These are phyloP conservation scores for Erythrobasidium hasegawianum DNA, from an alignment of 1,284 basidiomycete species.

Conservation along the genomic window DNA sequence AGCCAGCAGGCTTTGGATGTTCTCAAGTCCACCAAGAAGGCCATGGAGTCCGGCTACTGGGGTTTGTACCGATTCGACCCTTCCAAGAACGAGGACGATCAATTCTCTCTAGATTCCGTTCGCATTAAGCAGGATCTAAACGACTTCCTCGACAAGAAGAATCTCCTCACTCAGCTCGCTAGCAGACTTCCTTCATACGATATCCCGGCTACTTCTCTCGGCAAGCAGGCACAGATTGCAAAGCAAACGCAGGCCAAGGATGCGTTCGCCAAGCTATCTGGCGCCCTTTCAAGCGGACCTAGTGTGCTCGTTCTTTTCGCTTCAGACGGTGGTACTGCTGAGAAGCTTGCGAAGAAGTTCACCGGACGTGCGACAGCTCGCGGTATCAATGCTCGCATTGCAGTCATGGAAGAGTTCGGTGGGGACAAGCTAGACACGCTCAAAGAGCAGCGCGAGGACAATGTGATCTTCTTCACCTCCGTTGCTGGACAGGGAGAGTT, in stretches of 20 bases:
- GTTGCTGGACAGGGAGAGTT: slow-evolving; percentile 99
- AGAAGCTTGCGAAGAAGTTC: slow-evolving; percentile 91
- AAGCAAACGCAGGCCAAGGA: slow-evolving; percentile 78
- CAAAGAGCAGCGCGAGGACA: slow-evolving; percentile 52
- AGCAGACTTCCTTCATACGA: slow-evolving; percentile 69
- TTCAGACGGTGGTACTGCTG: slow-evolving; percentile 88
- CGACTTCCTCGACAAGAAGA: slow-evolving; percentile 92
- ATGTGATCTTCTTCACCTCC: slow-evolving; percentile 84
- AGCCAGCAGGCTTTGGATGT: slow-evolving; percentile 74
- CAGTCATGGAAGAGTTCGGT: slow-evolving; percentile 70
- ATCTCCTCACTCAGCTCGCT: slow-evolving; percentile 88
- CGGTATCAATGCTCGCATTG: slow-evolving; percentile 71
- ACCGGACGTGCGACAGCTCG: slow-evolving; percentile 76
- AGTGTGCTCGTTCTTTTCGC: slow-evolving; percentile 85
- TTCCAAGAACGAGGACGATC: slow-evolving; percentile 66
- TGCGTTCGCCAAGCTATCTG: slow-evolving; percentile 79
- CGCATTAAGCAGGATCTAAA: slow-evolving; percentile 88
- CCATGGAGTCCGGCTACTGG: slow-evolving; percentile 96
- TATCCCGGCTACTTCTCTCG: slow-evolving; percentile 79
- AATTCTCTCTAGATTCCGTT: slow-evolving; percentile 87
- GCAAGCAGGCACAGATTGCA: slow-evolving; percentile 65
- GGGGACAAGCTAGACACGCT: slow-evolving; percentile 61
- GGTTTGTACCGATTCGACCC: slow-evolving; percentile 98
- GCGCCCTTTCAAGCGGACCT: slow-evolving; percentile 74
- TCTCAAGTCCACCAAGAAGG: slow-evolving; percentile 93